Conservation (phyloP, 345 rosid genomes). For the Eutrema yunnanense region DNA sequence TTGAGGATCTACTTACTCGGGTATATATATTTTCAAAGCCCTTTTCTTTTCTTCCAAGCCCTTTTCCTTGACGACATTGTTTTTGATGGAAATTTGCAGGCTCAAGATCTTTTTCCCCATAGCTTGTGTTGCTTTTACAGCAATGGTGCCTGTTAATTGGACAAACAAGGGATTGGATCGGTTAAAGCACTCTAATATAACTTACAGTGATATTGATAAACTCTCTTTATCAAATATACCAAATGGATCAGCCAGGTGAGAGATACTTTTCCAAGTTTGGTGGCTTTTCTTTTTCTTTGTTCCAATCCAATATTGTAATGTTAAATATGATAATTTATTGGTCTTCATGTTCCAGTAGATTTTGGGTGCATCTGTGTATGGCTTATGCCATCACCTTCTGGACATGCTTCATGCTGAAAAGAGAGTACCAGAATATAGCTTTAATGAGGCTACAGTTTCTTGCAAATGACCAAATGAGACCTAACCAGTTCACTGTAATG, state of each 20-base stretch:
- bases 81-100: constrained; percentile 40
- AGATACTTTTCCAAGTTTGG: background rate
- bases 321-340: background rate
- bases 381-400: constrained; percentile 86
- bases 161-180: constrained; percentile 54
- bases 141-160: constrained; percentile 89
- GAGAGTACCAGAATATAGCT: constrained; percentile 74
- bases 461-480: constrained; percentile 72
- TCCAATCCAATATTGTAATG: background rate
- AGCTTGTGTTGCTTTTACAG: constrained; percentile 60
- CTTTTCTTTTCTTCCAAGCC: background rate
- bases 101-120: constrained; percentile 82
- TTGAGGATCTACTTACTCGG: constrained; percentile 84
- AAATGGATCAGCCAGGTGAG: constrained; percentile 62
- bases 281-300: background rate
- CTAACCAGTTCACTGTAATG: constrained; percentile 79
- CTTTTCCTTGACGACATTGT: background rate
- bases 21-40: constrained; percentile 30
- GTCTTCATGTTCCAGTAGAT: constrained; percentile 37
- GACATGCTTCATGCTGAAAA: constrained; percentile 84
- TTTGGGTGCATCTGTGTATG: constrained; percentile 89
- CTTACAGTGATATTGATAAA: constrained; percentile 69
- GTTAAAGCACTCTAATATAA: constrained; percentile 25
- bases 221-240: constrained; percentile 90
- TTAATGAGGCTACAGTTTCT: constrained; percentile 86